Evolutionary conservation across 2,329 filamentous ascomycete genomes (phyloP).

Genomic region (Penicillium sp.): DNA sequence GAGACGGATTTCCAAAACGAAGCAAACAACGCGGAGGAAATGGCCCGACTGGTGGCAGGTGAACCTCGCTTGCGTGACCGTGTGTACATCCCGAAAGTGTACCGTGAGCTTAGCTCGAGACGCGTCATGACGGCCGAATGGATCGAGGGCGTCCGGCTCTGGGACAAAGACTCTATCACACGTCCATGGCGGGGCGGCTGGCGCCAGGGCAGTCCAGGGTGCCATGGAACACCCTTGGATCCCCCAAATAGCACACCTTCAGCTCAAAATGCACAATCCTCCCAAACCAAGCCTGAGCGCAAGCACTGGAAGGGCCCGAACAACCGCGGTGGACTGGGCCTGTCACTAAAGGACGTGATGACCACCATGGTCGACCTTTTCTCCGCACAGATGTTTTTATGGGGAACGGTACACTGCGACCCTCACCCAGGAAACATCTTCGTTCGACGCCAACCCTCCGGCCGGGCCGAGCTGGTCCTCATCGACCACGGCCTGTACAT

Average conservation of each 20-base stretch:
- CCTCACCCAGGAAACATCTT: slow-evolving; percentile 98
- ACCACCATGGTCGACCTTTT: slow-evolving; percentile 94
- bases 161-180: slow-evolving; percentile 82
- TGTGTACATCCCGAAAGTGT: slow-evolving; percentile 84
- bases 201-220: slow-evolving; percentile 71
- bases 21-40: slow-evolving; percentile 78
- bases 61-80: slow-evolving; percentile 72
- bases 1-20: slow-evolving; percentile 96
- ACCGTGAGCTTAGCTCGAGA: slow-evolving; percentile 73
- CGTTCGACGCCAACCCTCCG: slow-evolving; percentile 75
- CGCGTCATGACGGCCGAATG: slow-evolving; percentile 92
- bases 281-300: slow-evolving; percentile 73
- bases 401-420: slow-evolving; percentile 93
- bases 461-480: slow-evolving; percentile 83
- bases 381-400: slow-evolving; percentile 96
- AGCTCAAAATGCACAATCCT: slow-evolving; percentile 28
- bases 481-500: slow-evolving; percentile 98
- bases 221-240: slow-evolving; percentile 61
- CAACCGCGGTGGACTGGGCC: slow-evolving; percentile 73
- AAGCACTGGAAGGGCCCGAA: slow-evolving; percentile 69
- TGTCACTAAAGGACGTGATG: slow-evolving; percentile 84
- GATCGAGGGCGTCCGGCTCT: slow-evolving; percentile 90
- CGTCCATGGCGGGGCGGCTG: slow-evolving; percentile 73
- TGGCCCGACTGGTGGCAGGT: slow-evolving; percentile 68
- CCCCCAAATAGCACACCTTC: slow-evolving; percentile 48